Evolutionary conservation across 2,329 filamentous ascomycete genomes (phyloP).

Genomic region (Ceratocystiopsis minuta): DNA sequence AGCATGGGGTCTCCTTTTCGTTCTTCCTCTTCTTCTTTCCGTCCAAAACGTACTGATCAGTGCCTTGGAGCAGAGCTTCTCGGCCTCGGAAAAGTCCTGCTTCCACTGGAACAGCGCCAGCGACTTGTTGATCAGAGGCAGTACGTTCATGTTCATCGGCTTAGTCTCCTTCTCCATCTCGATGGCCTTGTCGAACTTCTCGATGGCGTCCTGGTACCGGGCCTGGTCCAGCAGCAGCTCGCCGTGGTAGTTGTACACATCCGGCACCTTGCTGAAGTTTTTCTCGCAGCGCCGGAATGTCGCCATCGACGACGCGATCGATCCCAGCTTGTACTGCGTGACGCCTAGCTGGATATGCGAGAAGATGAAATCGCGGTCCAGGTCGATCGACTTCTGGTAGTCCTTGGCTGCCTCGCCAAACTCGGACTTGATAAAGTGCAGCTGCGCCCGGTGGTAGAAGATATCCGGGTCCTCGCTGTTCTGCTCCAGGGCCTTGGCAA

Average conservation of each 20-base stretch:
- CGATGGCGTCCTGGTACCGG: constrained; percentile 86
- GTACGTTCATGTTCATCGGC: constrained; percentile 89
- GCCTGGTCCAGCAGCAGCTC: constrained; percentile 92
- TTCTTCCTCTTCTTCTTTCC: no score
- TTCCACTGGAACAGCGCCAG: constrained; percentile 97
- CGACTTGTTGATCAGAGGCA: constrained; percentile 97
- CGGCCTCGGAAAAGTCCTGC: constrained; percentile 84
- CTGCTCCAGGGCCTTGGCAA: constrained; percentile 67
- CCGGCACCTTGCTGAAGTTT: constrained; percentile 91
- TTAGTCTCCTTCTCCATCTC: constrained; percentile 94
- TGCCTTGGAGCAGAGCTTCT: constrained; percentile 93
- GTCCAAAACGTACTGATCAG: constrained; percentile 59
- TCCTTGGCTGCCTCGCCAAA: constrained; percentile 90
- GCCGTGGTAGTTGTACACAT: constrained; percentile 99
- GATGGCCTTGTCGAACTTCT: constrained; percentile 97
- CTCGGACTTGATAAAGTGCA: constrained; percentile 93
- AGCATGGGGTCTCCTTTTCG: not conserved
- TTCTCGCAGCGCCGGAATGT: constrained; percentile 96
- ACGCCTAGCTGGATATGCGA: constrained; percentile 98
- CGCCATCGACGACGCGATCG: constrained; percentile 92
- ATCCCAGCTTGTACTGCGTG: constrained; percentile 99
- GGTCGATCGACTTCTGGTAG: constrained; percentile 97
- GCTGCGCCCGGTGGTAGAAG: constrained; percentile 95
- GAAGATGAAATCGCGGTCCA: constrained; percentile 94
- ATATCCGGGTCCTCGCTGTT: constrained; percentile 87